Conservation (phyloP, 257 asterid species). For the Solanum medicagineum region DNA sequence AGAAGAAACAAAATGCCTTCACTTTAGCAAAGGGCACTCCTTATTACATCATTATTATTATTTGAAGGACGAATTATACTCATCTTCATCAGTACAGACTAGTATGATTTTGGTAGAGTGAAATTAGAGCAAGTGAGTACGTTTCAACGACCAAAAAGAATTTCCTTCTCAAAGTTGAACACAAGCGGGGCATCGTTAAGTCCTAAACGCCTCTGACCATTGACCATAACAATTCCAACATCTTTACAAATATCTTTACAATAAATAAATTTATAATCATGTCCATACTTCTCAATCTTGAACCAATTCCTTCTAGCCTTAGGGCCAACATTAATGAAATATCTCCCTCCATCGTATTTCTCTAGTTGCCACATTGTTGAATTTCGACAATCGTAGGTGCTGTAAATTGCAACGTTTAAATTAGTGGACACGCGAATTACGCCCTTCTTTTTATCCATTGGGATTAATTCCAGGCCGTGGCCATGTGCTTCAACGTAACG, state of each 20-base stretch:
- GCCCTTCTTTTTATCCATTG: neutral
- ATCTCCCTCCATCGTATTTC: neutral
- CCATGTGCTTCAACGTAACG: neutral
- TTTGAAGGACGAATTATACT: neutral
- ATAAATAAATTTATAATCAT: too few relatives aligned
- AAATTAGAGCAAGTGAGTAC: neutral
- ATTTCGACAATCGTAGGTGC: neutral
- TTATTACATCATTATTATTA: neutral
- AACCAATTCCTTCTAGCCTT: neutral
- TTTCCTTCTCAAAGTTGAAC: neutral
- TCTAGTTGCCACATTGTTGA: neutral
- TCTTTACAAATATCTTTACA: neutral
- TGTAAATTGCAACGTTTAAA: neutral
- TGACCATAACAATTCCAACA: neutral
- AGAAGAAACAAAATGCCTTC: neutral
- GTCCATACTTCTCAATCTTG: too few relatives aligned
- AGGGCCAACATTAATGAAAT: neutral
- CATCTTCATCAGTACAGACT: neutral
- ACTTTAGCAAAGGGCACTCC: neutral
- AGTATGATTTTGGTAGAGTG: neutral
- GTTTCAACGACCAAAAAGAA: neutral
- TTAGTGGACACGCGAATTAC: neutral
- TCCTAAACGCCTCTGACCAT: neutral
- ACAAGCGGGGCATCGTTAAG: neutral
- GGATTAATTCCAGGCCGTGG: neutral